Conservation (phyloP, 768 basidiomycete genomes). For the Suillus subluteus region DNA sequence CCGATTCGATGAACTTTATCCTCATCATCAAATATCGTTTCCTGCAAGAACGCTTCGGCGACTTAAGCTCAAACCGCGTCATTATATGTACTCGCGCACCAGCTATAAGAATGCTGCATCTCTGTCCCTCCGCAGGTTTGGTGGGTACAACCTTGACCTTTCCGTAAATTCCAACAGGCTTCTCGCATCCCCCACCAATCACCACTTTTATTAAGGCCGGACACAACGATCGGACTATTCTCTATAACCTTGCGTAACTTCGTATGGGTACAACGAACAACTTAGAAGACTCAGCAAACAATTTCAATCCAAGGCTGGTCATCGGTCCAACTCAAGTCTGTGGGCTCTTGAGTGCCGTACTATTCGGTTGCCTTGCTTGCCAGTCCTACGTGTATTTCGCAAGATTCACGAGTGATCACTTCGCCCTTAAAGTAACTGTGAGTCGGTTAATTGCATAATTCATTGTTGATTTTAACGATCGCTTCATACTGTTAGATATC, state of each 20-base stretch:
- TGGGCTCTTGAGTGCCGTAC: constrained; percentile 11
- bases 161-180: not conserved
- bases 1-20: not conserved
- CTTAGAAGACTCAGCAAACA: not conserved
- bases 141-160: not conserved
- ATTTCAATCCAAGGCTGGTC: not conserved
- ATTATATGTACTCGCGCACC: not conserved
- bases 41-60: not conserved
- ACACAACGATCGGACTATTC: not conserved
- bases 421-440: constrained; percentile 7
- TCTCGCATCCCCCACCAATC: not conserved
- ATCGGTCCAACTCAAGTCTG: constrained; percentile 19
- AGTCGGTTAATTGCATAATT: not conserved
- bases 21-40: not conserved
- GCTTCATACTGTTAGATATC: not conserved
- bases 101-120: not conserved
- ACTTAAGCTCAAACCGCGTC: not conserved
- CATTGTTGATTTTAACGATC: not conserved
- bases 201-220: not conserved
- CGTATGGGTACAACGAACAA: not conserved
- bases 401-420: constrained; percentile 13
- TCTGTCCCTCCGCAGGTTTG: not conserved
- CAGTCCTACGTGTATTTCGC: constrained; percentile 20
- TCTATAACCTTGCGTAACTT: not conserved
- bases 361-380: constrained; percentile 18